These are phyloP conservation scores for Alternaria novae-zelandiae DNA, from an alignment of 2,329 filamentous ascomycete species.

Conservation along the genomic window DNA sequence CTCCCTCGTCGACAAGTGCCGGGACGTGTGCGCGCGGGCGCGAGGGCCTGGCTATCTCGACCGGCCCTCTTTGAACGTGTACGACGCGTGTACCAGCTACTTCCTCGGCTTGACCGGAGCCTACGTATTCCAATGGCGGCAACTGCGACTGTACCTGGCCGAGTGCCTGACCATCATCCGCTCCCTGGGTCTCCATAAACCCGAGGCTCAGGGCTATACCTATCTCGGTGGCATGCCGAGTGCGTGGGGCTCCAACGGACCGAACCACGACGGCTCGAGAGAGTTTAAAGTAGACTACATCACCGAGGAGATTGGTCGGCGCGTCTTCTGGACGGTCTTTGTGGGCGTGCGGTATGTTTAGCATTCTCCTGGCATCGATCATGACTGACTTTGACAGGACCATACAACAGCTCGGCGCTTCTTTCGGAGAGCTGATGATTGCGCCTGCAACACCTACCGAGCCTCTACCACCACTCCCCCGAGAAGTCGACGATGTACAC, in stretches of 20 bases:
- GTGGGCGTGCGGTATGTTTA: slow-evolving; percentile 69
- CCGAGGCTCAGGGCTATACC: slow-evolving; percentile 53
- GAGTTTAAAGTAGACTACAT: slow-evolving; percentile 53
- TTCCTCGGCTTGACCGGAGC: slow-evolving; percentile 71
- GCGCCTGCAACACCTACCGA: slow-evolving; percentile 77
- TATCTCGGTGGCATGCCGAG: slow-evolving; percentile 45
- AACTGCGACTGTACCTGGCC: slow-evolving; percentile 73
- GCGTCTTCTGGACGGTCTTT: slow-evolving; percentile 83
- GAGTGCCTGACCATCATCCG: slow-evolving; percentile 73
- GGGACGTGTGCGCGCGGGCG: slow-evolving; percentile 71
- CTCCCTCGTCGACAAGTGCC: slow-evolving; percentile 73
- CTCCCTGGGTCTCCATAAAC: slow-evolving; percentile 69
- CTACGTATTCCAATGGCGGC: slow-evolving; percentile 71
- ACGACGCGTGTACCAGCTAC: slow-evolving; percentile 76
- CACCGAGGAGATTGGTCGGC: slow-evolving; percentile 61
- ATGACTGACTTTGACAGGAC: slow-evolving; percentile 59
- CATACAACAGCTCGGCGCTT: slow-evolving; percentile 77
- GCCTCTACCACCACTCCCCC: slow-evolving; percentile 78
- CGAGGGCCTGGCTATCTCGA: slow-evolving; percentile 67
- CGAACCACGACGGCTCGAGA: slow-evolving; percentile 43
- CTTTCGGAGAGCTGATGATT: slow-evolving; percentile 74
- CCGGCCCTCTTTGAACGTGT: slow-evolving; percentile 60
- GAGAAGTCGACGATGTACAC: slow-evolving; percentile 84
- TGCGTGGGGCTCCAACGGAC: slow-evolving; percentile 45
- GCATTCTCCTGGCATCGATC: background rate